A percentile compares a stretch with the other conserved stretches of the same genome.
These are phyloP conservation scores for Cucurbitaria berberidis DNA, from an alignment of 2,329 filamentous ascomycete species.

Conservation along the genomic window DNA sequence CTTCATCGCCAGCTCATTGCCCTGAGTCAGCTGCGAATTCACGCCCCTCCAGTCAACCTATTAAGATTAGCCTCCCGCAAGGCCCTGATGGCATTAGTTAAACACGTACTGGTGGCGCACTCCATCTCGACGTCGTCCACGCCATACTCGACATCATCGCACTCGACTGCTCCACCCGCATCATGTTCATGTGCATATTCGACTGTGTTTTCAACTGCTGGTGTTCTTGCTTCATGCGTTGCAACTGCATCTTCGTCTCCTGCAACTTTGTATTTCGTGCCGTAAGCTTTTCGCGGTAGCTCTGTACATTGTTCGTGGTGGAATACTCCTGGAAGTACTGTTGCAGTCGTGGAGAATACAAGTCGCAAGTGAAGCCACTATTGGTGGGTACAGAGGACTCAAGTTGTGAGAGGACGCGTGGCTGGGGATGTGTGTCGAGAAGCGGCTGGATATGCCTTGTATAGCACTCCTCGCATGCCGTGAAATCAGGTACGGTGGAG, in stretches of 20 bases:
- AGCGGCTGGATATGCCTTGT: conserved; percentile 16
- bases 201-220: conserved; percentile 16
- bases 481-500: conserved; percentile 14
- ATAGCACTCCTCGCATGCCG: conserved; percentile 26
- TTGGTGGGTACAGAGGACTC: background rate
- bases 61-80: background rate
- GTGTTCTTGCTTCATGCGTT: conserved; percentile 14
- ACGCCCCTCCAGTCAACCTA: conserved; percentile 17
- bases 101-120: conserved; percentile 10
- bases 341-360: conserved; percentile 21
- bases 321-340: conserved; percentile 18
- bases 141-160: conserved; percentile 3
- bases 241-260: conserved; percentile 15
- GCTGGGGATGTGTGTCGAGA: background rate
- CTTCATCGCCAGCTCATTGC: conserved; percentile 15
- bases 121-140: conserved; percentile 5
- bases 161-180: conserved; percentile 10
- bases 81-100: background rate
- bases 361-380: conserved; percentile 19
- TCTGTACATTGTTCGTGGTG: conserved; percentile 7
- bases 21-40: conserved; percentile 18
- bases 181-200: conserved; percentile 14
- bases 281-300: conserved; percentile 14
- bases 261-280: conserved; percentile 13
- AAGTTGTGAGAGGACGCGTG: conserved; percentile 7